Evolutionary conservation across 305 asterid species (phyloP), one percentile per base, ranked within the genome.

Genomic region (Rubia tinctorum): DNA sequence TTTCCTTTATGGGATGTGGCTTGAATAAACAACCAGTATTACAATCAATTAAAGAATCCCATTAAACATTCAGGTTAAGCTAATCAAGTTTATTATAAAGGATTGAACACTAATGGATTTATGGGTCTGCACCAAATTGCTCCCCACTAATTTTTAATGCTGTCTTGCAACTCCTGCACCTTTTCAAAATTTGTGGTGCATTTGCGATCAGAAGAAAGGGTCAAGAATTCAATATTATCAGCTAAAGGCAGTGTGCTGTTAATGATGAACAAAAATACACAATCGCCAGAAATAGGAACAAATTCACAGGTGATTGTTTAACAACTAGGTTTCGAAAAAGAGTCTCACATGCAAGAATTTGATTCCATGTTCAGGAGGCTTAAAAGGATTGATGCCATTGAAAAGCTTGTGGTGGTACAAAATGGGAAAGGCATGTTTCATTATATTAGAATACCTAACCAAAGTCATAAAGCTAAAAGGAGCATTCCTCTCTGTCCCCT

Each of bases 121-220:
- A 20, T 74, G 78, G 67, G 63, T 66, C 64, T 30, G 74, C 78
- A 68, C 39, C 34, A 49, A 75, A 39, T 53, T 44, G 58, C 62
- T 39, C 18, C 43, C 55, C 68, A 74, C 78, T 58, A 56, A 8
- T 67, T 66, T 12, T 11, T 17, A 43, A 62, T 66, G 59, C 39
- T 51, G 53, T 40, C 49, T 6, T 55, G 12, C 40, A 34, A 45
- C n/a, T 74, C 62, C 23, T 6, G 27, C 47, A 39, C 18, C 40
- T 9, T 47, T 66, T 63, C 13, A 5, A 53, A 53, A 53, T 25
- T 43, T 17, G 51, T 13, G 74, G 66, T 15, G 66, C 66, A 39
- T 56, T 18, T 37, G 60, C 7, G 23, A 25, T 56, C 65, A 5
- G 18, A 12, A 4, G 39, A 22, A 55, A 53, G 22, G 64, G 30